Evolutionary conservation across 2,329 filamentous ascomycete genomes (phyloP), one percentile per base, ranked within the genome.

Genomic region (Ophiocordyceps australis): DNA sequence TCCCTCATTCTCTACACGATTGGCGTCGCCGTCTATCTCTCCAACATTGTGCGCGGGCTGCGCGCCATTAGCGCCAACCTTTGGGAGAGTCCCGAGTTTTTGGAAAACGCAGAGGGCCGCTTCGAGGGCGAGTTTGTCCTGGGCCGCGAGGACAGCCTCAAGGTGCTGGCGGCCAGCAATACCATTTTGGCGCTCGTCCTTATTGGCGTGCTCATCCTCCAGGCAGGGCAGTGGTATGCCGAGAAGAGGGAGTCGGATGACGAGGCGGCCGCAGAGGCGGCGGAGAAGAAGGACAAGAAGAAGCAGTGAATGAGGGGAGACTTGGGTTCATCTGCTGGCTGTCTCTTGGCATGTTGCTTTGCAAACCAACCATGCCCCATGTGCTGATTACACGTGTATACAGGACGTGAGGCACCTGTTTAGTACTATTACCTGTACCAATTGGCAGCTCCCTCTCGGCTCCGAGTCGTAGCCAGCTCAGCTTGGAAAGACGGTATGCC

Each of bases 151-250:
- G 89, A 98, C 49, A 86, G 74, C 42, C 56, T 98, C 40, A 78
- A 81, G 57, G 86, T 98, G 11, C 60, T 95, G 41, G 73, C 83
- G 17, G 89, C 89, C 7, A 93, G 82, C 50, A 93, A 98, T 54
- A 95, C 89, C 4, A 98, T 98, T 46, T 55, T 95, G 30, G 89
- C 86, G 19, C 65, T 98, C 23, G 82, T 98, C 17, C 55, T 98
- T 27, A 74, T 95, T 4, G 89, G 89, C 5, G 80, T 98, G 8
- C 49, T 98, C 36, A 80, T 94, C 18, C 55, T 98, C 43, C 89
- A 98, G 67, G 82, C 82, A 13, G 89, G 89, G 9, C 82, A 95
- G 64, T 95, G 86, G 89, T 98, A 98, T 56, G 89, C 89, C 15
- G 85, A 95, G 65, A 67, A 80, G 46, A 91, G 91, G 57, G 85